phyloP scores from a whole-genome alignment of 768 basidiomycete species.

The Kwoniella dejecticola region DNA sequence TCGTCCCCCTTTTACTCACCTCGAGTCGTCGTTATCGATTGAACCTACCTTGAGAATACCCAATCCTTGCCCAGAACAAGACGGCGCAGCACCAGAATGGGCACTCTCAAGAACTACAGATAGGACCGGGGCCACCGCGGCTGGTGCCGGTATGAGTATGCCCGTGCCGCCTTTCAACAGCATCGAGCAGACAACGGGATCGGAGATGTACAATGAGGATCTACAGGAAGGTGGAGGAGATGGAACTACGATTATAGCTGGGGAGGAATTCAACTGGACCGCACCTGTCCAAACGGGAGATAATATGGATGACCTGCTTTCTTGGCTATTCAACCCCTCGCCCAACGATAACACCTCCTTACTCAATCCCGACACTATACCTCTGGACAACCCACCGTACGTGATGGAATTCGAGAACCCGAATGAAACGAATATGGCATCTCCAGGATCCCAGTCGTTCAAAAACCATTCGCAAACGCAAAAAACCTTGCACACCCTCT shows the following conservation, averaged over 20 bases:
- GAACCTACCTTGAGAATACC: no score
- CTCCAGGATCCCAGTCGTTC: not conserved
- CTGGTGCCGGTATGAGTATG: no score
- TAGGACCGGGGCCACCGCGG: no score
- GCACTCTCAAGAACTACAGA: no score
- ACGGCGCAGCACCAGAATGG: no score
- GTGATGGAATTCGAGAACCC: not conserved
- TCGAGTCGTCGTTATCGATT: no score
- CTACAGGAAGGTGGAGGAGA: not conserved
- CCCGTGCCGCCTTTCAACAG: no score
- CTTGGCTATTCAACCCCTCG: conserved; percentile 22
- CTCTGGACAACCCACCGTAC: not conserved
- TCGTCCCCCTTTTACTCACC: no score
- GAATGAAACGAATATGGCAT: not conserved
- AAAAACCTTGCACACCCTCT: not conserved
- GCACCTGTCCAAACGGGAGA: conserved; percentile 4
- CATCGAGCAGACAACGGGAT: no score
- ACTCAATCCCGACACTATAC: not conserved
- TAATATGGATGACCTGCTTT: conserved; percentile 23
- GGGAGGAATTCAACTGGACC: conserved; percentile 10
- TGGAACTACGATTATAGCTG: conserved; percentile 9
- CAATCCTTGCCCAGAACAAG: no score
- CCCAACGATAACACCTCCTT: not conserved
- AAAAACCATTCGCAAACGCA: not conserved
- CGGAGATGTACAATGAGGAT: not conserved